Percentiles rank a stretch among this genome's conserved stretches.
Conservation (phyloP, 257 asterid genomes). For the Striga asiatica region DNA sequence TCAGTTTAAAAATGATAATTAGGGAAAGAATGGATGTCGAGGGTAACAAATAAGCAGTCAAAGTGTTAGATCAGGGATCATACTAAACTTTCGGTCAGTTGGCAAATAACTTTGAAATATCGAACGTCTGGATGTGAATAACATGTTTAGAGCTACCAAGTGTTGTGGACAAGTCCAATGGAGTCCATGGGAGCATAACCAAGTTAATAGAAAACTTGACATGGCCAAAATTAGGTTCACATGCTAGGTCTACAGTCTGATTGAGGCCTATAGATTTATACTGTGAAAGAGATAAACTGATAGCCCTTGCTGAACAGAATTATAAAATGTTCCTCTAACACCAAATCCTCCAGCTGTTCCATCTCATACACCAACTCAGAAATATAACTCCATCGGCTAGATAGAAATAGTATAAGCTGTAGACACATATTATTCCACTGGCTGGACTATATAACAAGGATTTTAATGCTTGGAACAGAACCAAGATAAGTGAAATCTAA, state of each 20-base stretch:
- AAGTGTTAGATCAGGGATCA: not conserved
- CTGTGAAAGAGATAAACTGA: not conserved
- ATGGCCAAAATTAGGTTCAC: not conserved
- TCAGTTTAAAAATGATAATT: not conserved
- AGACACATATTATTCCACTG: not conserved
- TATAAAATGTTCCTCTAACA: not conserved
- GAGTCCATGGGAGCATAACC: too few relatives aligned
- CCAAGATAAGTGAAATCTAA: not conserved
- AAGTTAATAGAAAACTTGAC: too few relatives aligned
- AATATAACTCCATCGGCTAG: not conserved
- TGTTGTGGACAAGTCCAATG: not conserved
- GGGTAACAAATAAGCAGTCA: not conserved
- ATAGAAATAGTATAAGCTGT: not conserved
- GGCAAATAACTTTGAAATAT: not conserved
- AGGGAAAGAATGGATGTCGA: conserved; percentile 6
- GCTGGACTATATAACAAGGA: not conserved
- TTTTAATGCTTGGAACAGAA: not conserved
- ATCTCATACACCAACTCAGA: not conserved
- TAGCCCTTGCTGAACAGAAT: not conserved
- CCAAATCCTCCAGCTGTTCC: not conserved
- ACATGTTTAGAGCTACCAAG: not conserved
- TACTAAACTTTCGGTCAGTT: not conserved
- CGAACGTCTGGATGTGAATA: not conserved
- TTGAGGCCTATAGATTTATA: not conserved
- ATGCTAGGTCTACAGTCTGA: not conserved